Conservation (phyloP, 2,329 filamentous ascomycete genomes). For the Fusarium sp. region DNA sequence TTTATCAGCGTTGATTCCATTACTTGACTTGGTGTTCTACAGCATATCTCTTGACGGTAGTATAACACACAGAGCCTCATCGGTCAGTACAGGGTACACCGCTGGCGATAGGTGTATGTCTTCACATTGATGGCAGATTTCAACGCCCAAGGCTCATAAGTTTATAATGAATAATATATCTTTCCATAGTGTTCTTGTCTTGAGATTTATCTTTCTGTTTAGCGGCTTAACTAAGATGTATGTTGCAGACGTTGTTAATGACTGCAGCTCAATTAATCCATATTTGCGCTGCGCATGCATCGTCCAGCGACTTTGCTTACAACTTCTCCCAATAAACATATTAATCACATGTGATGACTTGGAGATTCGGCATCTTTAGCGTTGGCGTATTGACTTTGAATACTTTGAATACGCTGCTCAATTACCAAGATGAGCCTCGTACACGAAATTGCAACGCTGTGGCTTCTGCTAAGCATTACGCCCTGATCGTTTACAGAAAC, state of each 20-base stretch:
- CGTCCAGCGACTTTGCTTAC: neutral
- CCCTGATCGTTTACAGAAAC: neutral
- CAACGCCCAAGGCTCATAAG: neutral
- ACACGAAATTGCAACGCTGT: neutral
- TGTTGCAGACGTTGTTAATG: neutral
- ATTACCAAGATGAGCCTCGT: neutral
- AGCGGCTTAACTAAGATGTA: no score
- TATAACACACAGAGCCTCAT: neutral
- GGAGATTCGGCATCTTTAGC: neutral
- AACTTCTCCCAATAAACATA: neutral
- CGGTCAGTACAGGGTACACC: neutral
- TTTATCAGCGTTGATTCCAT: neutral
- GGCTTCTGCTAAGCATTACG: neutral
- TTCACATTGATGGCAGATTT: neutral
- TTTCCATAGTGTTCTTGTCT: neutral
- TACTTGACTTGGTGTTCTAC: neutral
- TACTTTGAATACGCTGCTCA: neutral
- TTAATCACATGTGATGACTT: neutral
- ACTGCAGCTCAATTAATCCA: no score
- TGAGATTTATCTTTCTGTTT: neutral
- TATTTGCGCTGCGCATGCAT: neutral
- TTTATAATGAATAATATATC: no score
- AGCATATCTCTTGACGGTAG: neutral
- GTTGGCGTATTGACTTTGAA: neutral
- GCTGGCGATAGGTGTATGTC: neutral